Base-by-base conservation (phyloP, 2,329 filamentous ascomycete genomes). In the Calonectria pteridis region DNA sequence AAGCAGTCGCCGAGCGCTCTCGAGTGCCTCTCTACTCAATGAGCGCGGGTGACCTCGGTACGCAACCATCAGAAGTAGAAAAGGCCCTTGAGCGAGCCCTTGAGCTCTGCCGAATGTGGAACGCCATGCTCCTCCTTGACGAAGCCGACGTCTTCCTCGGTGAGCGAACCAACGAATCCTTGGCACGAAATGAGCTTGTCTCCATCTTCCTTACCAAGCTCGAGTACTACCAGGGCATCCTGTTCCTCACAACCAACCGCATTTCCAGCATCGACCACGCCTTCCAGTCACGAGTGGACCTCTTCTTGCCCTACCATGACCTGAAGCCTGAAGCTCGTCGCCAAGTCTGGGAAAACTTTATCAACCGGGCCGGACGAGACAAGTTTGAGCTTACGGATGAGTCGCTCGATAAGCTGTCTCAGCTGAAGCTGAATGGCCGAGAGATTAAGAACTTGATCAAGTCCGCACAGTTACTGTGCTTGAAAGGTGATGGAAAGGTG, bases 391-490 rank as follows among this genome's bases (percentile, higher is more conserved):
- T 85, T 4, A 72, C 73, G 0, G 77, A 80, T 0, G 78, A 76
- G 4, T 76, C 80, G 0, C 53, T 86, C 2, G 77, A 84, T 6
- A 78, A 85, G 68, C 77, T 89, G 33, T 80, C 86, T 0, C 68
- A 79, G 53, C 79, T 87, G 67, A 76, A 82, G 20, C 82, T 89
- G 23, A 89, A 89, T 65, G 87, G 87, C 0, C 82, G 87, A 4
- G 86, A 89, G 82, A 89, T 89, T 66, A 88, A 88, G 79, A 89
- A 88, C 49, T 63, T 85, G n/a, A 77, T 86, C 75, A 86, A 86
- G 78, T 83, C 82, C 9, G 82, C 83, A 0, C 82, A 84, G 72
- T 64, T 87, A 9, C 82, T 87, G 14, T 78, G 76, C 1, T 46
- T 83, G 29, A 83, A 82, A 76, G 77, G 72, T 29, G 78, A 79